Evolutionary conservation across 2,329 filamentous ascomycete species (phyloP).

Genomic region (Ophiostoma ips): DNA sequence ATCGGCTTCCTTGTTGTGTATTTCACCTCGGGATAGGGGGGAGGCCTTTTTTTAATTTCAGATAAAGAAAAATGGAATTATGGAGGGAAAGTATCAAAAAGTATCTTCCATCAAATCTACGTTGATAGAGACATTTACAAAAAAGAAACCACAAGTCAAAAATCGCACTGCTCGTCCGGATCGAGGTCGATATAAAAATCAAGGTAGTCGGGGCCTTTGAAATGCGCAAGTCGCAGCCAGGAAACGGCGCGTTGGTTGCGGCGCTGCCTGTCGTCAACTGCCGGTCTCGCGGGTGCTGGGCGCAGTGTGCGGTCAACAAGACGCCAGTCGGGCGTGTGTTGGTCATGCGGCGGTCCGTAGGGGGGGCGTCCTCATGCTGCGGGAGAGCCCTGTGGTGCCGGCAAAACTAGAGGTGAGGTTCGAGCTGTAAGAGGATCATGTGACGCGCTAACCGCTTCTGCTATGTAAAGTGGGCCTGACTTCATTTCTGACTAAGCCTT

Average conservation of each 20-base stretch:
- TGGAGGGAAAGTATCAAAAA: no score
- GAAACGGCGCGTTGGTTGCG: neutral
- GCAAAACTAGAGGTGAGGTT: conserved; percentile 15
- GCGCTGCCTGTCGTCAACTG: neutral
- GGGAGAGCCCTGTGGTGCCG: conserved; percentile 10
- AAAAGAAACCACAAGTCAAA: no score
- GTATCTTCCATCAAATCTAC: no score
- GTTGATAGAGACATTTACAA: no score
- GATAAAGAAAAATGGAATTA: no score
- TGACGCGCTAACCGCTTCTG: conserved; percentile 5
- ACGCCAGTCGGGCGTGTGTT: neutral
- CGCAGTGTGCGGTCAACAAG: neutral
- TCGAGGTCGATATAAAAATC: no score
- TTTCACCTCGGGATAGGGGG: conserved; percentile 37
- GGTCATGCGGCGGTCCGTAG: conserved; percentile 5
- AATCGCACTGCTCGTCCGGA: no score
- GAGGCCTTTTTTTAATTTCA: no score
- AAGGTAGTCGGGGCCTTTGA: no score
- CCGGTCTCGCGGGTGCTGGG: neutral
- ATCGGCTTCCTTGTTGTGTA: conserved; percentile 88
- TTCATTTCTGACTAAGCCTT: conserved; percentile 4
- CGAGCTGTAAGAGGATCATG: conserved; percentile 10
- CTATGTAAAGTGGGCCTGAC: neutral
- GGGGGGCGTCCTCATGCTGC: conserved; percentile 6
- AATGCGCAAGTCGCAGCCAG: no score